Conservation (phyloP, 2,329 filamentous ascomycete genomes). For the Akanthomyces muscarius region DNA sequence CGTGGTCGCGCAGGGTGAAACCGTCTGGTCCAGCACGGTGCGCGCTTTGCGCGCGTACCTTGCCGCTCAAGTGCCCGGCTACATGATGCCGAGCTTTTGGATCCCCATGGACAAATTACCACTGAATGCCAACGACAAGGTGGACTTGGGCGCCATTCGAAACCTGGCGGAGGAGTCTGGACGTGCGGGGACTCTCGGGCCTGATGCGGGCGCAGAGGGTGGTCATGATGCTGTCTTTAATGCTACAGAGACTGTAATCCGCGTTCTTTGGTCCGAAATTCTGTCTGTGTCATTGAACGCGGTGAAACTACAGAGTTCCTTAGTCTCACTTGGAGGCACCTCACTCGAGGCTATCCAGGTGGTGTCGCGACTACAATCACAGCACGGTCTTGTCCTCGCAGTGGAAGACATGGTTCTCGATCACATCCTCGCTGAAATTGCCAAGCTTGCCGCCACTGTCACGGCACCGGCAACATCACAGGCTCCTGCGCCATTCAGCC, state of each 20-base stretch:
- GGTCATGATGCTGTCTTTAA: neutral
- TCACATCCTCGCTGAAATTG: neutral
- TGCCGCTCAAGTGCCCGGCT: neutral
- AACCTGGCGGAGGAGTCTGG: neutral
- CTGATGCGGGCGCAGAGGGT: neutral
- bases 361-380: neutral
- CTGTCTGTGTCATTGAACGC: neutral
- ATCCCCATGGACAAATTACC: neutral
- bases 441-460: neutral
- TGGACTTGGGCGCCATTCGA: neutral
- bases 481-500: neutral
- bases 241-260: neutral
- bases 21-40: neutral
- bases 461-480: neutral
- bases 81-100: neutral
- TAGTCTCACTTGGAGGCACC: neutral
- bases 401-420: neutral
- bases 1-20: neutral
- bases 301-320: neutral
- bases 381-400: neutral
- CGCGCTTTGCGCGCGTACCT: neutral
- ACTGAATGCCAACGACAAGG: neutral
- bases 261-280: neutral
- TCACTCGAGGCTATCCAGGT: neutral
- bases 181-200: neutral